Percentiles rank a stretch among this genome's conserved stretches.
These are phyloP conservation scores for Trametes meyenii DNA, from an alignment of 768 basidiomycete genomes.

Conservation along the genomic window DNA sequence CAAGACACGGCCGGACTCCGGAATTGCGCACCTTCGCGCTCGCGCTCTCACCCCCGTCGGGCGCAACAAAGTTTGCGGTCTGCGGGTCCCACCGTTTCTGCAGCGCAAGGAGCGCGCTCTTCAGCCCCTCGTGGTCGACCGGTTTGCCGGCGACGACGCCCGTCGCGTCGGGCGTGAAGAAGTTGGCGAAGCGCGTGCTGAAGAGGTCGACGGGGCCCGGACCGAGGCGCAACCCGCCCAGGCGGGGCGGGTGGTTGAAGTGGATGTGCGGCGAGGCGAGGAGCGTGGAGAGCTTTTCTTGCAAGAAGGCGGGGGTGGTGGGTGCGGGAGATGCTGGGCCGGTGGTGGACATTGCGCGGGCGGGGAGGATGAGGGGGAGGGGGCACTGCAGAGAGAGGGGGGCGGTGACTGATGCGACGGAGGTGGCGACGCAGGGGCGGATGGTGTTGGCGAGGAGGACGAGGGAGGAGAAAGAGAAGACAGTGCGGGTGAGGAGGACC, in stretches of 20 bases:
- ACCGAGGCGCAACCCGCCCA: conserved; percentile 27
- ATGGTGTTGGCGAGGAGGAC: neutral
- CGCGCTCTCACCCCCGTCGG: neutral
- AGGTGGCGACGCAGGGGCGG: neutral
- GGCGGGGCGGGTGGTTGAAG: conserved; percentile 27
- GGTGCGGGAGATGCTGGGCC: conserved; percentile 15
- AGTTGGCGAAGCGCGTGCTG: conserved; percentile 34
- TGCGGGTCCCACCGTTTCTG: conserved; percentile 31
- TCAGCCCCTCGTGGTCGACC: conserved; percentile 32
- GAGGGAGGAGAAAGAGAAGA: neutral
- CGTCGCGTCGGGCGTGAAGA: conserved; percentile 28
- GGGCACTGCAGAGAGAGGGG: conserved; percentile 4
- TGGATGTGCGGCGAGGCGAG: conserved; percentile 35
- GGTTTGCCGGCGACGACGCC: conserved; percentile 29
- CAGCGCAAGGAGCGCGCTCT: conserved; percentile 31
- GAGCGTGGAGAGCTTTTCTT: conserved; percentile 27
- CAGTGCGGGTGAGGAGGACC: conserved; percentile 5
- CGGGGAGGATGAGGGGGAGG: conserved; percentile 4
- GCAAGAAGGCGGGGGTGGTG: conserved; percentile 32
- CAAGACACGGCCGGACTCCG: neutral
- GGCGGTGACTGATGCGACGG: neutral
- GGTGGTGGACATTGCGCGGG: conserved; percentile 13
- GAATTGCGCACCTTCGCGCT: conserved; percentile 10
- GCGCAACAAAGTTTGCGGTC: conserved; percentile 20
- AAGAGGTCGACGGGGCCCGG: conserved; percentile 37